These are phyloP conservation scores for Colletotrichum limetticola DNA, from an alignment of 2,329 filamentous ascomycete species.

Conservation along the genomic window DNA sequence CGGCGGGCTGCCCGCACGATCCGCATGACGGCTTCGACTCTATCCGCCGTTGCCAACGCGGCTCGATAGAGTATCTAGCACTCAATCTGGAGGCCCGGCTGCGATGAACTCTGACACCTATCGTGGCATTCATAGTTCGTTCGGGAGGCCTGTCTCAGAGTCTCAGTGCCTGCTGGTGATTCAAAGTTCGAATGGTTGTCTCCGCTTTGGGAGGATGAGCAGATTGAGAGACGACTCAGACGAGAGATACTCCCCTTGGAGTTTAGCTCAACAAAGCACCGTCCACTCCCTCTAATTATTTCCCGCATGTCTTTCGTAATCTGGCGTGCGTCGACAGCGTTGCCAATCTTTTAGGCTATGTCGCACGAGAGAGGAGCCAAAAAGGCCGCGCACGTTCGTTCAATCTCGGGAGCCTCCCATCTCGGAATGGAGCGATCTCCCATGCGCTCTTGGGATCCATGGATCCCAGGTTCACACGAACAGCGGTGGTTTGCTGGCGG, in stretches of 20 bases:
- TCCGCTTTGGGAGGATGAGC: not conserved
- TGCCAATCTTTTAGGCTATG: constrained; percentile 14
- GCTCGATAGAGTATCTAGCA: not conserved
- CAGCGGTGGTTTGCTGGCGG: not conserved
- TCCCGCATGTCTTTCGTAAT: not conserved
- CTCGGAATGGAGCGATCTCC: constrained; percentile 31
- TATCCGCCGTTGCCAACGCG: not conserved
- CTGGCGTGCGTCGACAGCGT: not conserved
- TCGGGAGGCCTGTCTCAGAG: not conserved
- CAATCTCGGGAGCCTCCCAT: constrained; percentile 29
- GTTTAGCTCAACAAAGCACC: not conserved
- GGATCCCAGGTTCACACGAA: not conserved
- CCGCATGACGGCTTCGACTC: constrained; percentile 26
- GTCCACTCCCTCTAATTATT: not conserved
- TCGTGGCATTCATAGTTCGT: not conserved
- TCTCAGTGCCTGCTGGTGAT: not conserved
- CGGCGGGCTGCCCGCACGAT: constrained; percentile 4
- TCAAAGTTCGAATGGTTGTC: not conserved
- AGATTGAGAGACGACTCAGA: not conserved
- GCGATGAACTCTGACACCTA: not conserved
- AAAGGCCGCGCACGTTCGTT: constrained; percentile 26
- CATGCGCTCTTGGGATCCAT: not conserved
- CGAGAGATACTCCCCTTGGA: not conserved
- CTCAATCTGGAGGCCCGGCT: not conserved
- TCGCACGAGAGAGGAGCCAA: constrained; percentile 4